Percentiles rank a stretch among this genome's conserved stretches.
Evolutionary conservation across 2,329 filamentous ascomycete species (phyloP).

Genomic region (Cadophora gregata): DNA sequence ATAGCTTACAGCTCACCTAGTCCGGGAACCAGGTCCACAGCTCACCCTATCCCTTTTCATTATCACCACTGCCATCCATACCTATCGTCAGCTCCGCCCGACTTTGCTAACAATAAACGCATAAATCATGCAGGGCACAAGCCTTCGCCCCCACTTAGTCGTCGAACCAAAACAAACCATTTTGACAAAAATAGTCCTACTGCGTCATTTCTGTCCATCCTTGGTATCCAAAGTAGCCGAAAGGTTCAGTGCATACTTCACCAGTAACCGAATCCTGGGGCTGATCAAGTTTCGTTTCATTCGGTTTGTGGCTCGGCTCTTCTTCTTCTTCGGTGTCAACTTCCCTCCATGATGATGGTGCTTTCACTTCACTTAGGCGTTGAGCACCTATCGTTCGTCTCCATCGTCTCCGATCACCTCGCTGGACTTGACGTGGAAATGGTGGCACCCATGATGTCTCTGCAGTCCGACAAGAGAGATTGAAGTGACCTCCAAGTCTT

Average conservation of each 20-base stretch:
- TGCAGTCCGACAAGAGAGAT: background rate
- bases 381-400: background rate
- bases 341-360: background rate
- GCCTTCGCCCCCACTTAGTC: background rate
- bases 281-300: background rate
- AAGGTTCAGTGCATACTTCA: background rate
- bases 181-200: background rate
- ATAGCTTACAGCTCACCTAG: background rate
- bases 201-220: conserved; percentile 15
- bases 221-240: conserved; percentile 5
- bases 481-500: background rate
- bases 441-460: background rate
- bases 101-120: background rate
- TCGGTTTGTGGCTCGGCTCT: background rate
- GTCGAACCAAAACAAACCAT: background rate
- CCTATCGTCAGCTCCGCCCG: background rate
- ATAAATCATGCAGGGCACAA: conserved; percentile 6
- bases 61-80: background rate
- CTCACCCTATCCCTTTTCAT: background rate
- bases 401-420: background rate
- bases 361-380: background rate
- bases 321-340: background rate
- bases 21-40: background rate
- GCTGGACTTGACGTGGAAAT: background rate
- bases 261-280: background rate